Conservation (phyloP, 1,284 basidiomycete species). For the Ganoderma boninense region DNA sequence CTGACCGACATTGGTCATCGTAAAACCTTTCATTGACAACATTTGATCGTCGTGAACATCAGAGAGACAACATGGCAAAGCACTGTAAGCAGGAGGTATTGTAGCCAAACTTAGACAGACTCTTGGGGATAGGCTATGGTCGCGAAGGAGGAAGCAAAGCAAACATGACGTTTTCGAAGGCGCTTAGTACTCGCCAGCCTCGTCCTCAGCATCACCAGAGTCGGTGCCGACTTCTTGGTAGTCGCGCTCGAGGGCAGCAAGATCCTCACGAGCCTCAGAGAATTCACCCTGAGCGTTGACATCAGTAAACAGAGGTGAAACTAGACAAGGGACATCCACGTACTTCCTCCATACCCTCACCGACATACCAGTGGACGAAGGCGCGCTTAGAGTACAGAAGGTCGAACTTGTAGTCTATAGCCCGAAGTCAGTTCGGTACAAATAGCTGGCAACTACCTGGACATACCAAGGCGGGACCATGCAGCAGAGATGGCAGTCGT, state of each 20-base stretch:
- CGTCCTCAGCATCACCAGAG: conserved; percentile 81
- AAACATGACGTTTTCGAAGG: conserved; percentile 18
- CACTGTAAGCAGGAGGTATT: conserved; percentile 33
- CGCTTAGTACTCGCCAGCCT: conserved; percentile 77
- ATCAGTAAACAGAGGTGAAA: neutral
- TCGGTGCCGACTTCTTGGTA: conserved; percentile 96
- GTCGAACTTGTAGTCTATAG: conserved; percentile 95
- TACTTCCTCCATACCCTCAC: conserved; percentile 97
- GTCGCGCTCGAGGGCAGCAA: conserved; percentile 96
- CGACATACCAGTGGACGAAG: conserved; percentile 95
- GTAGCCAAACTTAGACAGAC: conserved; percentile 33
- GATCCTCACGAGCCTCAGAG: conserved; percentile 96
- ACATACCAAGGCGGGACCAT: conserved; percentile 88
- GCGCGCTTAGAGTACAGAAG: conserved; percentile 93
- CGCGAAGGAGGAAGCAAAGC: conserved; percentile 22
- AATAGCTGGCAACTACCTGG: neutral
- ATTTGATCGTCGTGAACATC: conserved; percentile 15
- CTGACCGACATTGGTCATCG: neutral
- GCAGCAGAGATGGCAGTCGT: conserved; percentile 95
- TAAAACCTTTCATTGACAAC: conserved; percentile 7
- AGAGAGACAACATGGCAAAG: conserved; percentile 7
- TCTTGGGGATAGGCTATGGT: conserved; percentile 30
- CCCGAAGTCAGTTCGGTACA: neutral
- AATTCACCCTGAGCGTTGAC: conserved; percentile 76
- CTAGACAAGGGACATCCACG: neutral